These are phyloP conservation scores for Hemerocallis citrina DNA, from an alignment of 106 monocot genomes.

Conservation along the genomic window DNA sequence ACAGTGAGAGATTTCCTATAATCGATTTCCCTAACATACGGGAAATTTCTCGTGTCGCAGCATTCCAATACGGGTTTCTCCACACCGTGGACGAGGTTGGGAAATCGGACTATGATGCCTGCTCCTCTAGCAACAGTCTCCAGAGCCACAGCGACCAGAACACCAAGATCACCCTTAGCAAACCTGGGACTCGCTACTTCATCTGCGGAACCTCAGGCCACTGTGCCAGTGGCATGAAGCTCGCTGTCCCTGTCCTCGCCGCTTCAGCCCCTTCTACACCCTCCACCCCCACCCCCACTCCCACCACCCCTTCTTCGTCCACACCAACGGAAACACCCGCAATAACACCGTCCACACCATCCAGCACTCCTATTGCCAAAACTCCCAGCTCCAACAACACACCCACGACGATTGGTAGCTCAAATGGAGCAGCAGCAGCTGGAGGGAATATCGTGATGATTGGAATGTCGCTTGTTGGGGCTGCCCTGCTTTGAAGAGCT, in stretches of 20 bases:
- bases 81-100: constrained; percentile 32
- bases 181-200: constrained; percentile 34
- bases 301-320: background rate
- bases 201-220: constrained; percentile 30
- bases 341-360: background rate
- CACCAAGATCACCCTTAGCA: constrained; percentile 18
- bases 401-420: background rate
- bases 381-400: too few relatives aligned
- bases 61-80: constrained; percentile 13
- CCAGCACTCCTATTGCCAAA: too few relatives aligned
- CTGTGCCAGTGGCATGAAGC: constrained; percentile 36
- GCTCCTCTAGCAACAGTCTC: constrained; percentile 4
- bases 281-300: background rate
- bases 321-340: background rate
- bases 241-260: constrained; percentile 9
- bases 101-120: constrained; percentile 16
- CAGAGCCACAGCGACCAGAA: constrained; percentile 11
- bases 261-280: background rate
- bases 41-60: too few relatives aligned
- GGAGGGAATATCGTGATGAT: background rate
- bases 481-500: background rate
- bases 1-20: too few relatives aligned
- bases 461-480: background rate
- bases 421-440: background rate
- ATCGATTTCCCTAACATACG: too few relatives aligned